Evolutionary conservation across 73 alveolate species (phyloP), one percentile per base, ranked within the genome.

Genomic region (Paramecium biaurelia): DNA sequence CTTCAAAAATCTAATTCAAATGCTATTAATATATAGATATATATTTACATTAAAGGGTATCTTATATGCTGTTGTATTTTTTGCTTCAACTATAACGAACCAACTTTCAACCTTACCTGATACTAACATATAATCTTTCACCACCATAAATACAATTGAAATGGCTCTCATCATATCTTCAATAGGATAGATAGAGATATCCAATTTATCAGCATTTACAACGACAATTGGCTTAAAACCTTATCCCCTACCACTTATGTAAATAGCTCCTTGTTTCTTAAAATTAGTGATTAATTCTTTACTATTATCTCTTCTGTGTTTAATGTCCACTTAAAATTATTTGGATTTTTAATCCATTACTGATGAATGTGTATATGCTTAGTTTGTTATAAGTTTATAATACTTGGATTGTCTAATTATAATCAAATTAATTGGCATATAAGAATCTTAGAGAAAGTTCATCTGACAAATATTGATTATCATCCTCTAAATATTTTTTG

Each of bases 241-340:
- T 43, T 24, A 21, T 43, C 90, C 90, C 43, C 90, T 79, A 24
- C 90, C 90, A 24, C 90, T 24, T 8, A 79, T 43, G 47, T 79
- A 79, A 2, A 79, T n/a, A 10, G 76, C 70, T 9, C 90, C 90
- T 37, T 20, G 26, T 63, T 63, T 63, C 84, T 63, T 12, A 32
- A 63, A 23, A 30, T 23, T 30, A 63, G 10, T 18, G 9, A 18
- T 53, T 23, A 0, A 63, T 63, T 12, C 12, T 12, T 47, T 47
- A 43, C 45, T 20, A 79, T 30, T 79, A 79, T 21, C 12, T 79
- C 56, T 43, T 41, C 74, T 41, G 56, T 41, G 18, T 26, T 79
- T 12, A 79, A 34, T 18, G 90, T 43, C 45, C 45, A 79, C 34
- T 79, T 79, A 45, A 79, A 79, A 24, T 79, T 79, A n/a, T n/a